Evolutionary conservation across 352 stramenopile genomes (phyloP).

Genomic region (Globisporangium splendens): DNA sequence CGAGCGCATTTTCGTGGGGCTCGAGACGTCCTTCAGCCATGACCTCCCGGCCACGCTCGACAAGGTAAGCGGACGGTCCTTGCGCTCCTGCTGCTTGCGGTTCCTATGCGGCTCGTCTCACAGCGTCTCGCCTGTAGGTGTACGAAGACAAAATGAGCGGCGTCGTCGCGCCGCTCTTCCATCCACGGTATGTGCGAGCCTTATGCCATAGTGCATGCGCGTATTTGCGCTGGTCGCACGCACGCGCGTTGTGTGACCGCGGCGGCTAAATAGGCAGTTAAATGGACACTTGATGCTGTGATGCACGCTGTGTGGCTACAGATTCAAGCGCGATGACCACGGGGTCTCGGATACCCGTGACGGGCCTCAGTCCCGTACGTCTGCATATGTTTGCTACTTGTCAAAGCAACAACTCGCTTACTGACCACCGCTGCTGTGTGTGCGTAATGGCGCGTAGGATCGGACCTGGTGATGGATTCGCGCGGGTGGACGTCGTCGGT

Average conservation of each 20-base stretch:
- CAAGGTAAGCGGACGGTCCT: conserved; percentile 24
- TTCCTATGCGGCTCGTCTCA: background rate
- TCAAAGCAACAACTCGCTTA: background rate
- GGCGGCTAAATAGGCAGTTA: background rate
- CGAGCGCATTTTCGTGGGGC: conserved; percentile 70
- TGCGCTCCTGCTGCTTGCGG: background rate
- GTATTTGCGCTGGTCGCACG: background rate
- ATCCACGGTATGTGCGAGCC: conserved; percentile 46
- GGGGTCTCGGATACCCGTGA: conserved; percentile 57
- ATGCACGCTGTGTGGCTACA: conserved; percentile 7
- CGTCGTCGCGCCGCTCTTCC: conserved; percentile 77
- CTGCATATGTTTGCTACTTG: no score
- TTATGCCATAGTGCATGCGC: background rate
- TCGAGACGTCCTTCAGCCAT: conserved; percentile 71
- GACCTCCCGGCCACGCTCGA: conserved; percentile 64
- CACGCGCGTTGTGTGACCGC: no score
- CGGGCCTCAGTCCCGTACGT: conserved; percentile 54
- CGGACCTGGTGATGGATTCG: conserved; percentile 82
- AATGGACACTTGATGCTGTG: background rate
- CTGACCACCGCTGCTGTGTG: conserved; percentile 1
- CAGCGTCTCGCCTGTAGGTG: conserved; percentile 26
- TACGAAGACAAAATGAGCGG: conserved; percentile 80
- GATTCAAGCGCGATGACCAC: conserved; percentile 68
- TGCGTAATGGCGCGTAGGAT: conserved; percentile 28
- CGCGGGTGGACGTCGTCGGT: conserved; percentile 81